These are phyloP conservation scores for Rhizophagus prolifer DNA, from an alignment of 192 early-diverging fungal species.

Conservation along the genomic window DNA sequence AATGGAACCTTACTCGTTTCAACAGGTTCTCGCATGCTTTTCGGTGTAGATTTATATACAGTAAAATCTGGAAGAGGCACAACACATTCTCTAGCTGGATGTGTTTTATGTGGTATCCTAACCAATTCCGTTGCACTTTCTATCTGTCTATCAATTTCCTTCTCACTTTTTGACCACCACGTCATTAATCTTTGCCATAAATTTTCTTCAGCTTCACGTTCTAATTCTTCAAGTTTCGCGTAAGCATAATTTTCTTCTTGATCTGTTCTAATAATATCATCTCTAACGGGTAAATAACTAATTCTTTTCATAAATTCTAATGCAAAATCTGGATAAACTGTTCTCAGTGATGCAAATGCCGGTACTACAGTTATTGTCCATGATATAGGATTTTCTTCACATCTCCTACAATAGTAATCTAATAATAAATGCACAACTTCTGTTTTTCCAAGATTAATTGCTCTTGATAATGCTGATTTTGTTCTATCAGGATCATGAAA, in stretches of 20 bases:
- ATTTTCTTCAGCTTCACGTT: background rate
- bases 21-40: background rate
- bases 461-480: constrained; percentile 11
- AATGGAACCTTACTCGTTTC: background rate
- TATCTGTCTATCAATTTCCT: background rate
- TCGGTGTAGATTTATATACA: constrained; percentile 6
- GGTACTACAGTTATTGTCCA: constrained; percentile 19
- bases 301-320: constrained; percentile 1
- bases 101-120: constrained; percentile 16
- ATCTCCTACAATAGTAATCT: constrained; percentile 11
- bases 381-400: constrained; percentile 13
- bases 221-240: constrained; percentile 18
- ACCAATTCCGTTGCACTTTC: constrained; percentile 6
- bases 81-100: constrained; percentile 17
- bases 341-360: background rate
- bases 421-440: constrained; percentile 15
- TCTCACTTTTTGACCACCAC: constrained; percentile 9
- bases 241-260: constrained; percentile 10
- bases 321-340: constrained; percentile 18
- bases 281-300: constrained; percentile 5
- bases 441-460: constrained; percentile 14
- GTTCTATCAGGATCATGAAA: constrained; percentile 10
- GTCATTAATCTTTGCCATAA: constrained; percentile 14
- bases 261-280: constrained; percentile 10
- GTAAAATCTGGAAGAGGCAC: constrained; percentile 15